These are phyloP conservation scores for Trypanosoma brucei DNA, from an alignment of 208 protist species.

Conservation along the genomic window DNA sequence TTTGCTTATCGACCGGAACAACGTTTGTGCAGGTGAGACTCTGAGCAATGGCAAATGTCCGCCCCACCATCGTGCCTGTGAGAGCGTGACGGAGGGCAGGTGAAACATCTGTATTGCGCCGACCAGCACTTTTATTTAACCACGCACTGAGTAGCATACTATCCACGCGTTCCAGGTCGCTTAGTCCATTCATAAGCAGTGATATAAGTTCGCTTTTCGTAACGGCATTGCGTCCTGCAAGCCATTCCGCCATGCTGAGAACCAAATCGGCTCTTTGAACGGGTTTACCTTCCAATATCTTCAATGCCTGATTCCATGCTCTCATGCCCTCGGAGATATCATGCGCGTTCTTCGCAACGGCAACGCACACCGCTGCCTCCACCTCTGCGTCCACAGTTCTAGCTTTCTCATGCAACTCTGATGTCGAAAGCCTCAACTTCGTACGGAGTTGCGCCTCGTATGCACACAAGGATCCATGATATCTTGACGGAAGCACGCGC, in stretches of 20 bases:
- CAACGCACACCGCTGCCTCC: conserved; percentile 63
- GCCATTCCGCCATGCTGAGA: conserved; percentile 33
- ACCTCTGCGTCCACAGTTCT: conserved; percentile 54
- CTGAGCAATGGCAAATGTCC: conserved; percentile 2
- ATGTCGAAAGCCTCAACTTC: conserved; percentile 32
- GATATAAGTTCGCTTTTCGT: conserved; percentile 20
- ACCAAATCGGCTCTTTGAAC: conserved; percentile 41
- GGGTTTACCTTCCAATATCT: conserved; percentile 28
- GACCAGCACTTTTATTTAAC: neutral
- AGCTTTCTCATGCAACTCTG: conserved; percentile 27
- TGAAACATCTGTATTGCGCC: neutral
- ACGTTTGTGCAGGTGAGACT: neutral
- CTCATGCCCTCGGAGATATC: conserved; percentile 25
- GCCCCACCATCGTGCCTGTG: conserved; percentile 9
- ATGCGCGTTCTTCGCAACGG: conserved; percentile 36
- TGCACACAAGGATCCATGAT: conserved; percentile 41
- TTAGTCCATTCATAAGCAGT: conserved; percentile 30
- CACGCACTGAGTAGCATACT: neutral
- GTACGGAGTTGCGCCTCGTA: conserved; percentile 57
- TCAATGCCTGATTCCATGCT: conserved; percentile 45
- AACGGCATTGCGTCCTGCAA: conserved; percentile 18
- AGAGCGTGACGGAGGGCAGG: conserved; percentile 5
- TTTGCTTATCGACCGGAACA: neutral
- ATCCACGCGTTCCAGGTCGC: conserved; percentile 25
- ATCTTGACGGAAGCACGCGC: conserved; percentile 44